Percentiles rank a stretch among this genome's conserved stretches.
phyloP scores from a whole-genome alignment of 163 green algal genomes.

The Chlamydomonas reinhardtii region DNA sequence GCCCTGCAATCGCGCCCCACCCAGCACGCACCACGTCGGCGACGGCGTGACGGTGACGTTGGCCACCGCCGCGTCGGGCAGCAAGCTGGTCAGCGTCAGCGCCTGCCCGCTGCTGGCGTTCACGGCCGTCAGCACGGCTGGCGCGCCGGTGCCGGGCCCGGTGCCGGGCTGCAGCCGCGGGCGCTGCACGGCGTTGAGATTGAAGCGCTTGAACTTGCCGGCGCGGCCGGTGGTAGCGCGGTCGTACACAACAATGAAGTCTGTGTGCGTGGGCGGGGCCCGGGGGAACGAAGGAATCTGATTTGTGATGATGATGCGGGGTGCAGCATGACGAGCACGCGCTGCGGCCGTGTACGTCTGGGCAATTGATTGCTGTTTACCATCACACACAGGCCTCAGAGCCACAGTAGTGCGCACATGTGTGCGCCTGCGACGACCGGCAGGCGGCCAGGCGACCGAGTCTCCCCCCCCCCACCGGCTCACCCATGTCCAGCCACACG shows the following conservation, averaged over 20 bases:
- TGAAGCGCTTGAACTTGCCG: slow-evolving; percentile 38
- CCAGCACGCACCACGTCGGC: background rate
- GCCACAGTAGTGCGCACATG: too few species aligned
- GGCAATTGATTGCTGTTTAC: too few species aligned
- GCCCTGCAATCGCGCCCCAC: too few species aligned
- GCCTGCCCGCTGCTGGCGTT: background rate
- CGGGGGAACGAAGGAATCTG: too few species aligned
- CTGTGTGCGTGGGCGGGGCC: background rate
- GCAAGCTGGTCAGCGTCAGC: background rate
- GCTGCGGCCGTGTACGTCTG: too few species aligned
- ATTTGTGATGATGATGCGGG: too few species aligned
- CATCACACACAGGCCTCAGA: too few species aligned
- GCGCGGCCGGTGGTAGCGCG: slow-evolving; percentile 7
- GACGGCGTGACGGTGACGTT: background rate
- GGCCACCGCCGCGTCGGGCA: background rate
- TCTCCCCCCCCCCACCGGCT: too few species aligned
- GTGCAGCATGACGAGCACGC: too few species aligned
- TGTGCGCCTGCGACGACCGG: too few species aligned
- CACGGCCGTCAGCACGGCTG: background rate
- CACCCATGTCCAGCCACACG: slow-evolving; percentile 7
- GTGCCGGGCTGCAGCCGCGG: background rate
- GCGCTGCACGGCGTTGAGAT: slow-evolving; percentile 20
- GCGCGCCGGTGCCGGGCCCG: background rate
- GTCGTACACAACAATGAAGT: slow-evolving; percentile 27
- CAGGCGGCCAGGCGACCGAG: too few species aligned